Base-by-base conservation (phyloP, 352 stramenopile species). In the Pythium guiyangense region DNA sequence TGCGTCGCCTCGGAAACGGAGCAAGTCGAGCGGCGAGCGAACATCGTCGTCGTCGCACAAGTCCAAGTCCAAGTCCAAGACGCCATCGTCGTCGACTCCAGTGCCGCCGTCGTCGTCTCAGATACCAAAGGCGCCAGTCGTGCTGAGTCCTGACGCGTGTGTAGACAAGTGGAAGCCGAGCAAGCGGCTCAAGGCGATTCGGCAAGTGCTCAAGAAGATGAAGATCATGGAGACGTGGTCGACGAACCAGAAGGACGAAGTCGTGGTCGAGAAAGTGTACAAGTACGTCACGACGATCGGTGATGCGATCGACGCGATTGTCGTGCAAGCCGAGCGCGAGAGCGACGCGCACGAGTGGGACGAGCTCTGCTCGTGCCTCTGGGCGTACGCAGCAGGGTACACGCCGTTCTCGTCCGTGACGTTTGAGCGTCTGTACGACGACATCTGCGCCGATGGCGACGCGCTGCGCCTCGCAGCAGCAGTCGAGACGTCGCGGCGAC, bases 221-320 rank as follows among this genome's bases (percentile, higher is more conserved):
- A 84, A 87, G 45, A 88, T 90, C 45, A 92, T 94, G 76, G 70
- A 67, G 26, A 62, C 83, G 17, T 94, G 85, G 85, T 92, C 82
- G 26, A 79, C 84, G 59, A 74, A 80, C 53, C 83, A 93, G 56
- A 86, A 83, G 40, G 81, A 94, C 44, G 78, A 90, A 69, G 84
- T 87, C 2, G 78, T 94, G 31, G 75, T 93, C 14, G 85, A 94
- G 52, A 94, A 94, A 64, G 77, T 94, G 60, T 81, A 73, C 66
- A 92, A 94, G 65, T 94, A 94, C 59, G 73, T 94, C 47, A 85
- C 73, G 49, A 87, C 79, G 37, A 94, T 94, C 49, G 85, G 85
- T 14, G 73, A 79, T 35, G 70, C 70, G 44, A 95, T 95, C 57
- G 85, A 95, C 70, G 62, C 71, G n/a, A 73, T 91, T 27, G 81